Percentiles rank a stretch among this genome's conserved stretches.
These are phyloP conservation scores for Albugo laibachii DNA, from an alignment of 352 stramenopile species.

Conservation along the genomic window DNA sequence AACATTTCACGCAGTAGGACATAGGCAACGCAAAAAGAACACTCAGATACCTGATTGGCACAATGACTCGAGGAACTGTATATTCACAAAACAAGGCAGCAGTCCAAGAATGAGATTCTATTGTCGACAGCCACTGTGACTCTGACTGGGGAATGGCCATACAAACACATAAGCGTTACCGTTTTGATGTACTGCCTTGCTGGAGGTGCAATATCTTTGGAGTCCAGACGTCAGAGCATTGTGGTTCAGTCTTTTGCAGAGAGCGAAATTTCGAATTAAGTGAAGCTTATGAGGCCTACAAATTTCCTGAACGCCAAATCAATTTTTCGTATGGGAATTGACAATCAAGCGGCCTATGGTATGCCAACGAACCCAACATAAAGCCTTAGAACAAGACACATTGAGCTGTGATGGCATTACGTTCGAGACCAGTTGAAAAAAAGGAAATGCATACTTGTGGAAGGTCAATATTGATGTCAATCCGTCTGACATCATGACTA, in stretches of 20 bases:
- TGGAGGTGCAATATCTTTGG: conserved; percentile 2
- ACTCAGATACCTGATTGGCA: conserved; percentile 3
- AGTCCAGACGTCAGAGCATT: conserved; percentile 4
- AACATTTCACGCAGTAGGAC: conserved; percentile 2
- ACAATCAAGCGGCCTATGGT: conserved; percentile 7
- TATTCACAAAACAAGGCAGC: background rate
- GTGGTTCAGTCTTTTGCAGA: conserved; percentile 2
- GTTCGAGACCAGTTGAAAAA: conserved; percentile 2
- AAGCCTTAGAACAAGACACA: conserved; percentile 1
- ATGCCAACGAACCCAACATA: conserved; percentile 7
- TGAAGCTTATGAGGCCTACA: conserved; percentile 7
- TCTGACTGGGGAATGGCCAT: conserved; percentile 1
- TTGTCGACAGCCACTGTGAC: background rate
- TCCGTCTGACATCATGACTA: too few relatives aligned
- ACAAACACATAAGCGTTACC: conserved; percentile 1
- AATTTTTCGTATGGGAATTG: conserved; percentile 2
- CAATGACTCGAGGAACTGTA: background rate
- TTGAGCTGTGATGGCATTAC: conserved; percentile 7
- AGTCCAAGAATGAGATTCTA: too few relatives aligned
- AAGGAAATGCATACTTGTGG: too few relatives aligned
- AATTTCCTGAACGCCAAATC: conserved; percentile 1
- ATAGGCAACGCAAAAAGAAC: conserved; percentile 3
- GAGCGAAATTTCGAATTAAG: conserved; percentile 8
- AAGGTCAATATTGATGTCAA: too few relatives aligned
- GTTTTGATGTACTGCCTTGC: conserved; percentile 2